Base-by-base conservation (phyloP, 257 asterid genomes). In the Jaltomata sinuosa region DNA sequence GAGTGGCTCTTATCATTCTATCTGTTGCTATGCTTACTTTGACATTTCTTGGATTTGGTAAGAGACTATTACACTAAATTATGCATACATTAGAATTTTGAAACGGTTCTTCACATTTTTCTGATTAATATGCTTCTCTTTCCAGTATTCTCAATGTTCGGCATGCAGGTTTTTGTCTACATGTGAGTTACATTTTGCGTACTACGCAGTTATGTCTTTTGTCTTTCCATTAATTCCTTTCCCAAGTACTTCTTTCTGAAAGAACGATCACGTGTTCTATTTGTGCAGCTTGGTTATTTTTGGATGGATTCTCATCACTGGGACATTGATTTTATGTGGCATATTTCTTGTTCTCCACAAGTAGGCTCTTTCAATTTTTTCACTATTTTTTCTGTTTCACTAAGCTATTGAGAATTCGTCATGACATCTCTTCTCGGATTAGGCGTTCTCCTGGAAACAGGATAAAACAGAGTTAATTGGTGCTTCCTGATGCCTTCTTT, bases 41-140 rank as follows among this genome's bases (percentile, higher is more conserved):
- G 64, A 92, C 97, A 15, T 93, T 94, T 82, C 92, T 96, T 82
- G 99, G 98, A 89, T 92, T 96, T 38, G 94, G 99, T 95, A 91
- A 84, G 88, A 67, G 65, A 21, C 59, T 47, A 29, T 25, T 8
- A 15, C 0, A 14, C 61, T 3, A 22, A 14, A 72, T 2, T 31
- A 27, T 12, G 25, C 50, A n/a, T n/a, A 15, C 82, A 14, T 42
- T 22, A 45, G 18, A 76, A 25, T 47, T 76, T 9, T 5, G 79
- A 8, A 15, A 4, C 7, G 8, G 18, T 69, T 69, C 22, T 14
- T 45, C 9, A 2, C 65, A 47, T 1, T 32, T 45, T 42, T 10
- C 36, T 52, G 25, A 31, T 19, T 7, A 34, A 42, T 52, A 4
- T 52, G 77, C 79, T 57, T 62, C 45, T 83, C 68, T 59, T 81